phyloP scores from a whole-genome alignment of 1,284 basidiomycete species.

The Laetiporus sulphureus region DNA sequence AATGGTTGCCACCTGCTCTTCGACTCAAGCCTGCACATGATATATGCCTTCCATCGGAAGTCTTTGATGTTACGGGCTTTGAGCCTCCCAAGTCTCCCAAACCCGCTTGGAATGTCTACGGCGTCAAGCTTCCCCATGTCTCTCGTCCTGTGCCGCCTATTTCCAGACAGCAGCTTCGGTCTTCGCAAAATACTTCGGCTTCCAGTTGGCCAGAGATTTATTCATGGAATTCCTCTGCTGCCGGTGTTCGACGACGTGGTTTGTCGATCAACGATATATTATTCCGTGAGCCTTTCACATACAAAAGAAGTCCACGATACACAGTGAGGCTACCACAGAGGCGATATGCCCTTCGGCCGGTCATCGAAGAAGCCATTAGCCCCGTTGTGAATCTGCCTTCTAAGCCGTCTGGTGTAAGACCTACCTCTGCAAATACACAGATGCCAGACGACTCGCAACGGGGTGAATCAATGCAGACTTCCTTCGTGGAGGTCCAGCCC shows the following conservation, averaged over 20 bases:
- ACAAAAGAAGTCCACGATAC: constrained; percentile 43
- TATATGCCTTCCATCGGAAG: constrained; percentile 33
- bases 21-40: constrained; percentile 29
- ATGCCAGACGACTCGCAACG: constrained; percentile 9
- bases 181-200: constrained; percentile 15
- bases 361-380: constrained; percentile 1
- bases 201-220: constrained; percentile 60
- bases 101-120: constrained; percentile 46
- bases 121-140: constrained; percentile 52
- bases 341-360: constrained; percentile 4
- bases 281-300: constrained; percentile 40
- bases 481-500: no score
- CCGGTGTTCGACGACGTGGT: no score
- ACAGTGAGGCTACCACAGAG: constrained; percentile 48
- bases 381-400: constrained; percentile 38
- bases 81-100: constrained; percentile 50
- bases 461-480: constrained; percentile 7
- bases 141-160: constrained; percentile 37
- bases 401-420: no score
- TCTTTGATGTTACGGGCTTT: constrained; percentile 40
- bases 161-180: constrained; percentile 35
- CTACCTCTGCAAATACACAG: constrained; percentile 30
- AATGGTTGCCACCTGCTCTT: constrained; percentile 55
- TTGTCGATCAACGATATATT: constrained; percentile 61
- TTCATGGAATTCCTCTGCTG: constrained; percentile 70